phyloP scores from a whole-genome alignment of 495 filamentous ascomycete genomes.

The Tuber aestivum region DNA sequence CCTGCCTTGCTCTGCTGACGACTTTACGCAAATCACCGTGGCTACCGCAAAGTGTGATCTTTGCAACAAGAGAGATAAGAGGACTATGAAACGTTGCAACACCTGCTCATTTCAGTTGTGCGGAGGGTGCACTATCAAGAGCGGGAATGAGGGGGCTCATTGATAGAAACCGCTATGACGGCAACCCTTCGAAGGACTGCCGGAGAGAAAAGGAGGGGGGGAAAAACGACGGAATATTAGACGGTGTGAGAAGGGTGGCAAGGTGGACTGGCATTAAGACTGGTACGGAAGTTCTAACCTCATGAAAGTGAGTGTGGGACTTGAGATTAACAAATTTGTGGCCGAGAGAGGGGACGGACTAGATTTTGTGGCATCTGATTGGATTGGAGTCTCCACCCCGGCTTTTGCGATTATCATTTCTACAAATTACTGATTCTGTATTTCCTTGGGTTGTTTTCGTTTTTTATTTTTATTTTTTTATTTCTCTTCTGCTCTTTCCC shows the following conservation, averaged over 20 bases:
- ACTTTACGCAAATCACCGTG: conserved; percentile 42
- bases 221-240: neutral
- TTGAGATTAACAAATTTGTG: neutral
- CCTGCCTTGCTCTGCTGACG: conserved; percentile 28
- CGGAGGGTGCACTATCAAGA: conserved; percentile 42
- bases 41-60: conserved; percentile 53
- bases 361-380: neutral
- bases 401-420: neutral
- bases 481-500: neutral
- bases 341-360: neutral
- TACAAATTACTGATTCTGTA: neutral
- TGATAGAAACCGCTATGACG: neutral
- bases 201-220: neutral
- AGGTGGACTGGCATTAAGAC: neutral
- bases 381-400: neutral
- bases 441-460: neutral
- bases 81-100: conserved; percentile 48
- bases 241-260: neutral
- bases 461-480: neutral
- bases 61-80: conserved; percentile 48
- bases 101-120: conserved; percentile 49
- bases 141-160: conserved; percentile 41
- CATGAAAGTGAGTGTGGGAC: neutral
- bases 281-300: neutral
- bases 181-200: neutral